Percentiles rank a stretch among this genome's conserved stretches.
Evolutionary conservation across 208 protist genomes (phyloP).

Genomic region (Acanthamoeba royreba): DNA sequence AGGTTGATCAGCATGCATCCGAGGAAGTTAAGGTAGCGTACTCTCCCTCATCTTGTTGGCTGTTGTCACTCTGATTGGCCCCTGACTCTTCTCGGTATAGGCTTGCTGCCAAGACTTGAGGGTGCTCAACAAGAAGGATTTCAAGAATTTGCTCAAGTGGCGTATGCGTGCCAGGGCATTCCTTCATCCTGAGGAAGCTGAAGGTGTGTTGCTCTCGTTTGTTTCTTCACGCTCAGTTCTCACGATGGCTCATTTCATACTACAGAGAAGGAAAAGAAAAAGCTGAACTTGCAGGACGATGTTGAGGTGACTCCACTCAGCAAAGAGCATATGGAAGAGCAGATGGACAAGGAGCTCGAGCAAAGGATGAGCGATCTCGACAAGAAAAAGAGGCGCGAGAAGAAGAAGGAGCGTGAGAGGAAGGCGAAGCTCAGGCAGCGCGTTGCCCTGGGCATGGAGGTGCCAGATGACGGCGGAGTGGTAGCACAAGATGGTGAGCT

Average conservation of each 20-base stretch:
- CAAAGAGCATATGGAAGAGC: slow-evolving; percentile 59
- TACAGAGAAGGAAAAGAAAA: slow-evolving; percentile 1
- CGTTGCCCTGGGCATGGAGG: slow-evolving; percentile 86
- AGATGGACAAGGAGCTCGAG: slow-evolving; percentile 84
- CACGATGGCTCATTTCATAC: background rate
- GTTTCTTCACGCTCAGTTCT: background rate
- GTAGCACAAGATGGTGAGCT: slow-evolving; percentile 54
- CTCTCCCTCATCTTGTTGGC: too few relatives aligned
- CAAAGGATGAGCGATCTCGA: slow-evolving; percentile 83
- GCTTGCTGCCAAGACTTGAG: slow-evolving; percentile 89
- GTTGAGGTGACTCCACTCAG: background rate
- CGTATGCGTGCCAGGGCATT: slow-evolving; percentile 83
- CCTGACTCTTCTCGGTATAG: too few relatives aligned
- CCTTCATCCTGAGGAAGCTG: slow-evolving; percentile 80
- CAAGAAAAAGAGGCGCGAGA: slow-evolving; percentile 88
- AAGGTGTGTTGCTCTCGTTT: slow-evolving; percentile 37
- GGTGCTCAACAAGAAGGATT: slow-evolving; percentile 91
- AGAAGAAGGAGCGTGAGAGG: slow-evolving; percentile 88
- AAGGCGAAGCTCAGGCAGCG: slow-evolving; percentile 85
- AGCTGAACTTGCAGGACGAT: background rate
- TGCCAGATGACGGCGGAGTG: slow-evolving; percentile 10
- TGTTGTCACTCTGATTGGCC: too few relatives aligned
- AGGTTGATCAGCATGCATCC: too few relatives aligned
- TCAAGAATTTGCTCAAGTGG: slow-evolving; percentile 92
- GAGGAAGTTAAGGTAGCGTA: too few relatives aligned